Conservation (phyloP, 306 rosid genomes). For the Glycine tomentella region DNA sequence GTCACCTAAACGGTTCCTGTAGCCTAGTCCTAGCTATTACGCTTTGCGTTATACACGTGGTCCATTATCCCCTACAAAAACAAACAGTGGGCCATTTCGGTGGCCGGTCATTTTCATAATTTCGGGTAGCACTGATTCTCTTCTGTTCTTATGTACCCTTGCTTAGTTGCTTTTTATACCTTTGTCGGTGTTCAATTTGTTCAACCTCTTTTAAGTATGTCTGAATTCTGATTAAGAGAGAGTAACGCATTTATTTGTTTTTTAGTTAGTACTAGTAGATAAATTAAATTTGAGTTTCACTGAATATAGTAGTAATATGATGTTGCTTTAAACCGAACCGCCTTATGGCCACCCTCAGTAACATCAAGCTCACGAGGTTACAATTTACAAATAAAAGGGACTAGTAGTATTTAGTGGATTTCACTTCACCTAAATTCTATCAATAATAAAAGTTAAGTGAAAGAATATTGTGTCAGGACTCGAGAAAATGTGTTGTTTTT, state of each 20-base stretch:
- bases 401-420: background rate
- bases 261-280: background rate
- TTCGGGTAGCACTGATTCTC: constrained; percentile 38
- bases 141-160: constrained; percentile 32
- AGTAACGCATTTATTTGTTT: background rate
- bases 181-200: constrained; percentile 43
- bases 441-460: no score
- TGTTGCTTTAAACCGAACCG: no score
- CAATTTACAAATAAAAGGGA: no score
- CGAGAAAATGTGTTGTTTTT: no score
- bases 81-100: constrained; percentile 47
- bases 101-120: constrained; percentile 54
- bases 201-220: background rate
- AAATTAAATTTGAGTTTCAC: background rate
- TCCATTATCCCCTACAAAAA: constrained; percentile 24
- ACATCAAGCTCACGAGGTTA: no score
- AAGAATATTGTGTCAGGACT: background rate
- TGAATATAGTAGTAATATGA: no score
- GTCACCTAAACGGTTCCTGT: constrained; percentile 44
- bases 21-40: constrained; percentile 33
- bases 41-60: constrained; percentile 54
- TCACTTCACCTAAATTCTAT: background rate
- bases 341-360: no score
- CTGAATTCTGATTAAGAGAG: background rate
- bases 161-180: background rate